phyloP scores from a whole-genome alignment of 2,329 filamentous ascomycete species.

The Diaporthe sp. region DNA sequence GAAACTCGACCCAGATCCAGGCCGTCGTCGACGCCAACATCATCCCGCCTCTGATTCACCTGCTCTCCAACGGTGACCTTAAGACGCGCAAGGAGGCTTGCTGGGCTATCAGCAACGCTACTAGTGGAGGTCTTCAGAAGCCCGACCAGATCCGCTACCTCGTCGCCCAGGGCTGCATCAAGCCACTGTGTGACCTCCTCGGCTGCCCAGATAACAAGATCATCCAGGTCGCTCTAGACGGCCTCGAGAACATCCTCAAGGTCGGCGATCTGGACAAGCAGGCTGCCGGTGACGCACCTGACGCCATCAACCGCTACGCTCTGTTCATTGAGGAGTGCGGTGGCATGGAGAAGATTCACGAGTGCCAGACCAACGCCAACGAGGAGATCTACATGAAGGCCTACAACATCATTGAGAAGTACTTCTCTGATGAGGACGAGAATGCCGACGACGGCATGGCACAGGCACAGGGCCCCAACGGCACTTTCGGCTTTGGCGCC shows the following conservation, averaged over 20 bases:
- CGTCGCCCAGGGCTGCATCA: conserved; percentile 94
- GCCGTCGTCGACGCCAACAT: conserved; percentile 96
- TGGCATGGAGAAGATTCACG: conserved; percentile 99
- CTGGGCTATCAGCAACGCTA: conserved; percentile 99
- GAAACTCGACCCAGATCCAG: conserved; percentile 98
- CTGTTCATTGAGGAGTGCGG: conserved; percentile 98
- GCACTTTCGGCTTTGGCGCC: conserved; percentile 83
- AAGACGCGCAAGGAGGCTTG: conserved; percentile 99
- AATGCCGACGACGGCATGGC: conserved; percentile 85
- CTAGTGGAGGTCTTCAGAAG: conserved; percentile 96
- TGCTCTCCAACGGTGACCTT: conserved; percentile 95
- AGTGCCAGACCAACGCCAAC: conserved; percentile 99
- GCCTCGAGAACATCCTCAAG: conserved; percentile 99
- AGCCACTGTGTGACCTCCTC: conserved; percentile 94
- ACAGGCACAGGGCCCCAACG: conserved; percentile 74
- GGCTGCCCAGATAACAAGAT: conserved; percentile 99
- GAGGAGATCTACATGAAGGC: conserved; percentile 99
- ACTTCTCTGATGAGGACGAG: conserved; percentile 99
- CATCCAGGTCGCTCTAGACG: conserved; percentile 97
- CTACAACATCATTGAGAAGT: conserved; percentile 99
- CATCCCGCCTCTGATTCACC: conserved; percentile 94
- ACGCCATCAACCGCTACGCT: conserved; percentile 94
- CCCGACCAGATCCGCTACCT: conserved; percentile 98
- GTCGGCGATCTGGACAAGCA: conserved; percentile 99
- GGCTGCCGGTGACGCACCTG: conserved; percentile 76